Evolutionary conservation across 1,284 basidiomycete species (phyloP).

Genomic region (Ustilago loliicola): DNA sequence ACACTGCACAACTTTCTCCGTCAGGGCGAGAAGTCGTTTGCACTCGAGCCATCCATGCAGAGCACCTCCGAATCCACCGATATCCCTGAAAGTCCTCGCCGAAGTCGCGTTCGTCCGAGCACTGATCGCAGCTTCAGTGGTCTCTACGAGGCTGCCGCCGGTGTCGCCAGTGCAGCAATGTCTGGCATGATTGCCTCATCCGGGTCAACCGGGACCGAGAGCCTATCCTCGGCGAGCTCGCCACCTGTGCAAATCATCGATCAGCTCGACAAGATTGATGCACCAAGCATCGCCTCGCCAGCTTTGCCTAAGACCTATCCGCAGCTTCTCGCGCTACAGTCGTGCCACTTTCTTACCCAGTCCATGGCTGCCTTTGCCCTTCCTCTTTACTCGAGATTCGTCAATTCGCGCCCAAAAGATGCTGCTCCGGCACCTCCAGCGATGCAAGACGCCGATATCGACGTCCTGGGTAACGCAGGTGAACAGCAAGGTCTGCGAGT

Average conservation of each 20-base stretch:
- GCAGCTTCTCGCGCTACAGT: slow-evolving; percentile 90
- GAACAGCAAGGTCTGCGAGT: slow-evolving; percentile 74
- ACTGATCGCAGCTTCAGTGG: slow-evolving; percentile 53
- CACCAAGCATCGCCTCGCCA: slow-evolving; percentile 87
- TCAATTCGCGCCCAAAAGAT: slow-evolving; percentile 70
- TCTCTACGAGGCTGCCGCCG: slow-evolving; percentile 64
- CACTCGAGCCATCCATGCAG: slow-evolving; percentile 39
- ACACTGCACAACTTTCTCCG: slow-evolving; percentile 40
- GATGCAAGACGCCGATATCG: slow-evolving; percentile 71
- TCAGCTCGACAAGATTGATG: slow-evolving; percentile 79
- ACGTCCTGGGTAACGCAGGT: slow-evolving; percentile 14
- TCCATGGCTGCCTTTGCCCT: slow-evolving; percentile 83
- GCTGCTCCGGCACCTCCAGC: slow-evolving; percentile 73
- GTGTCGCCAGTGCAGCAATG: slow-evolving; percentile 60
- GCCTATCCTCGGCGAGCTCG: slow-evolving; percentile 49
- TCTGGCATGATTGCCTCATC: slow-evolving; percentile 48
- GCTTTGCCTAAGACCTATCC: slow-evolving; percentile 77
- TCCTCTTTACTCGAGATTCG: slow-evolving; percentile 76
- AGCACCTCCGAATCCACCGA: slow-evolving; percentile 10
- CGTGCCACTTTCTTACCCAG: slow-evolving; percentile 86
- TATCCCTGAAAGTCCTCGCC: slow-evolving; percentile 32
- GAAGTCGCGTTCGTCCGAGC: slow-evolving; percentile 35
- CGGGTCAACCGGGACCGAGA: slow-evolving; percentile 41
- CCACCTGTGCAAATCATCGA: slow-evolving; percentile 66
- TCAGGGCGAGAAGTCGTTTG: slow-evolving; percentile 45